phyloP scores from a whole-genome alignment of 441 rosid species.

The Erodium moschatum region DNA sequence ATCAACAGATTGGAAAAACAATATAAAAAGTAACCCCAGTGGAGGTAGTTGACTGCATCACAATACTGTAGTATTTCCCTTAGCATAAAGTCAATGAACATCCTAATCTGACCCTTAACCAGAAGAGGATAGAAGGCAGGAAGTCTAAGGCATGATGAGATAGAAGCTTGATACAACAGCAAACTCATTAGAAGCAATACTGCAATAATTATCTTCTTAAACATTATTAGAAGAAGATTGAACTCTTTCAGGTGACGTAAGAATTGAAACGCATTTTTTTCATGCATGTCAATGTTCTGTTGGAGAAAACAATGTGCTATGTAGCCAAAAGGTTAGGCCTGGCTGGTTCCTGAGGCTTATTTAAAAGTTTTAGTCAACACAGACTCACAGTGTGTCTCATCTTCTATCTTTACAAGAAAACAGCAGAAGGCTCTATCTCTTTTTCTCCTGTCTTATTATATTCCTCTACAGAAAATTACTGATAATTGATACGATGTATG shows the following conservation, averaged over 20 bases:
- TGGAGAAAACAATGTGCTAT: not conserved
- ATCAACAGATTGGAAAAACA: not conserved
- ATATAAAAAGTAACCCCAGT: not conserved
- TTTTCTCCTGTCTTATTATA: not conserved
- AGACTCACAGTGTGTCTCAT: not conserved
- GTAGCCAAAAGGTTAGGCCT: not conserved
- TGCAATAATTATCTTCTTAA: not conserved
- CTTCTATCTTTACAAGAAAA: not conserved
- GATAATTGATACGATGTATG: not conserved
- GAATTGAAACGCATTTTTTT: not conserved
- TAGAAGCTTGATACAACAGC: slow-evolving; percentile 1
- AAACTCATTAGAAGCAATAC: not conserved
- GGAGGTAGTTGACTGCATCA: not conserved
- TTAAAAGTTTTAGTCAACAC: not conserved
- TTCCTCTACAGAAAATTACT: not conserved
- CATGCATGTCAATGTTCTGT: not conserved
- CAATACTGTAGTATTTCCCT: not conserved
- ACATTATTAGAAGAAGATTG: too few relatives aligned
- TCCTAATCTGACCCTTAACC: not conserved
- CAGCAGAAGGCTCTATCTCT: slow-evolving; percentile 2
- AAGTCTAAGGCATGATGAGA: not conserved
- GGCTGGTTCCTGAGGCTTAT: not conserved
- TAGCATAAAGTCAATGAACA: not conserved
- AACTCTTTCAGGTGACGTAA: not conserved
- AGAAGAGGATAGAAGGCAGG: not conserved